Evolutionary conservation across 768 basidiomycete genomes (phyloP), one percentile per base, ranked within the genome.

Genomic region (Russula brevipes): DNA sequence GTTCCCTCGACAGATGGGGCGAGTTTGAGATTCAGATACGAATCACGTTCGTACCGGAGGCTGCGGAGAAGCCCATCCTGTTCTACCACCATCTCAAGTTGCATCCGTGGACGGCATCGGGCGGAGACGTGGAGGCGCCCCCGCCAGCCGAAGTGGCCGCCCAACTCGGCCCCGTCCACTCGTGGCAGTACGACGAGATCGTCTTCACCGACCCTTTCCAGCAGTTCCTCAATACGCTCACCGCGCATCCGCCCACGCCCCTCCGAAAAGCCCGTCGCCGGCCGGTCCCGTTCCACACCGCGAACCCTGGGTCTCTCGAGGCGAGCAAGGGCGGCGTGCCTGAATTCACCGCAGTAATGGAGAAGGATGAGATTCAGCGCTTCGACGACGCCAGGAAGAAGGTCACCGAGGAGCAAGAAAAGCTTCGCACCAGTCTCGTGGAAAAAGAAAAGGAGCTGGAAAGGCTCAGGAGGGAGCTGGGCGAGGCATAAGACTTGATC

Each of bases 131-230:
- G 50, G 82, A 85, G 0, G 85, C 86, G 58, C 83, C 87, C 3
- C 86, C 87, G 0, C 80, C 87, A 4, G 79, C 86, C 8, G 87
- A 88, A 16, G 79, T 79, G 30, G 86, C 88, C 2, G 78, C 83
- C 70, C 85, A 85, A 70, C 70, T 80, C 33, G 88, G 87, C 0
- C 89, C 91, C 0, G 92, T 99, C 35, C 90, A 97, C 73, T 90
- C 93, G 0, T 99, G 96, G 95, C 96, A 98, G 70, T 98, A 98
- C 76, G 96, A 98, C 75, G 97, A 99, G 76, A 83, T 98, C 66
- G 92, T 98, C 56, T 98, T 99, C 76, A 83, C 86, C 71, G 96
- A 98, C 69, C 97, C 97, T 1, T 92, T 88, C 66, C 86, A 90
- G 62, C 80, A 85, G 42, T 94, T 98, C 76, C 82, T 97, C 65